phyloP scores from a whole-genome alignment of 2,329 filamentous ascomycete genomes.

The Chaetomiaceae sp. region DNA sequence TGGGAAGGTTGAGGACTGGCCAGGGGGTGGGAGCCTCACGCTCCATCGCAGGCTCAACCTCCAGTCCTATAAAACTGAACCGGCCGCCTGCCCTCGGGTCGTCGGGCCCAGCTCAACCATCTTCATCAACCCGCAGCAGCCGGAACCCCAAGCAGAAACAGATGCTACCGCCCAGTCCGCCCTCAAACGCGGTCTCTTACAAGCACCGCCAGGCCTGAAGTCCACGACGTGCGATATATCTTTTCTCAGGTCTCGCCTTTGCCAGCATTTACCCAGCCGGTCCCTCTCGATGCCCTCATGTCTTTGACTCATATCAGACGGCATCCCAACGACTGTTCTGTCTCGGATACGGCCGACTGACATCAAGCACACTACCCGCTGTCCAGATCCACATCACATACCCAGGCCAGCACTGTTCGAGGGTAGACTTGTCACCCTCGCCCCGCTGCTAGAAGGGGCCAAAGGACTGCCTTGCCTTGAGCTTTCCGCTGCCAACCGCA shows the following conservation, averaged over 20 bases:
- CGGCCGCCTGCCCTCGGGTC: slow-evolving; percentile 16
- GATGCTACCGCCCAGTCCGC: slow-evolving; percentile 14
- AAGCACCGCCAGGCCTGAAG: slow-evolving; percentile 7
- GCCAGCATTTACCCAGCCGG: slow-evolving; percentile 3
- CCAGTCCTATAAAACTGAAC: slow-evolving; percentile 13
- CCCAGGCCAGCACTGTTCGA: slow-evolving; percentile 7
- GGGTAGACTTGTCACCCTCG: not conserved
- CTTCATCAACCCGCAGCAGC: slow-evolving; percentile 6
- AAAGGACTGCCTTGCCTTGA: not conserved
- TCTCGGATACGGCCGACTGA: slow-evolving; percentile 37
- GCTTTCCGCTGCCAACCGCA: not conserved
- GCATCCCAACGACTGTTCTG: slow-evolving; percentile 27
- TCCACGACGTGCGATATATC: slow-evolving; percentile 17
- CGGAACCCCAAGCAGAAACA: slow-evolving; percentile 16
- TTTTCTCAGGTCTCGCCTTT: slow-evolving; percentile 5
- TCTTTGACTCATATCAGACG: slow-evolving; percentile 28
- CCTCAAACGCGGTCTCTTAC: slow-evolving; percentile 22
- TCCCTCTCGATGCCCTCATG: slow-evolving; percentile 30
- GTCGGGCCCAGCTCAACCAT: slow-evolving; percentile 14
- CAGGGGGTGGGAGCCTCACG: not conserved
- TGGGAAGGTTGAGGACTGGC: not conserved
- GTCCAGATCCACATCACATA: slow-evolving; percentile 16
- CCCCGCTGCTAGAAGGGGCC: slow-evolving; percentile 1
- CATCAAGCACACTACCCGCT: slow-evolving; percentile 15
- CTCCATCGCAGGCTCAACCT: not conserved